Percentiles rank a stretch among this genome's conserved stretches.
Conservation (phyloP, 2,329 filamentous ascomycete genomes). For the Fusarium circinatum region DNA sequence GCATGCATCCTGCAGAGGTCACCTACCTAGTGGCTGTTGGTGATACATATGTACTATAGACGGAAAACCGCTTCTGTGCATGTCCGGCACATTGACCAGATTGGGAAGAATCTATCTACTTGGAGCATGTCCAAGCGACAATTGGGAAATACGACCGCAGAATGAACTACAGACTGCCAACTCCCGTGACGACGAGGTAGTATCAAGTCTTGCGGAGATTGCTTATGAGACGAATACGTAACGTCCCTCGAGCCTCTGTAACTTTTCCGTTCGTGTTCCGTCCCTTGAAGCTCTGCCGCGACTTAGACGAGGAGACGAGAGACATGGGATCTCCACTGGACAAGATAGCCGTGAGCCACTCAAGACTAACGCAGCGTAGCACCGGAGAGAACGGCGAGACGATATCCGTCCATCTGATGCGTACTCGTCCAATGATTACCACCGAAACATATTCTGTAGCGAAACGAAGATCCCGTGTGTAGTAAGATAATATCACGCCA, state of each 20-base stretch:
- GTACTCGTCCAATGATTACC: slow-evolving; percentile 3
- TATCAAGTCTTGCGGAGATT: slow-evolving; percentile 23
- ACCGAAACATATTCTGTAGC: slow-evolving; percentile 6
- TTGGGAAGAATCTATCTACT: background rate
- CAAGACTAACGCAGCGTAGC: slow-evolving; percentile 16
- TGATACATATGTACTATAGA: background rate
- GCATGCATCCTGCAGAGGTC: background rate
- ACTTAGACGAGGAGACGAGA: background rate
- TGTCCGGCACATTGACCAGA: slow-evolving; percentile 12
- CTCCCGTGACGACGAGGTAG: slow-evolving; percentile 15
- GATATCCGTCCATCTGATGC: slow-evolving; percentile 22
- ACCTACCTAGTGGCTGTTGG: background rate
- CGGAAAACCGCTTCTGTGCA: slow-evolving; percentile 6
- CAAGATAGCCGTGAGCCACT: slow-evolving; percentile 21
- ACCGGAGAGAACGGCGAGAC: slow-evolving; percentile 17
- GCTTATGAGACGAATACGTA: slow-evolving; percentile 24
- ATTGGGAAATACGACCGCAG: slow-evolving; percentile 2
- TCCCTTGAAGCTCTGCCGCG: background rate
- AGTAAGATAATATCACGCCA: slow-evolving; percentile 5
- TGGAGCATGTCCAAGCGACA: slow-evolving; percentile 8
- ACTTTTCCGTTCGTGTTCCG: background rate
- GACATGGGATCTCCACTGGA: background rate
- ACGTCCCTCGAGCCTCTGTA: background rate
- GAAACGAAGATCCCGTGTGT: slow-evolving; percentile 14
- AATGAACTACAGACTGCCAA: background rate